Percentiles rank a stretch among this genome's conserved stretches.
Evolutionary conservation across 164 flowering plant species (phyloP).

Genomic region (Hamamelis virginiana): DNA sequence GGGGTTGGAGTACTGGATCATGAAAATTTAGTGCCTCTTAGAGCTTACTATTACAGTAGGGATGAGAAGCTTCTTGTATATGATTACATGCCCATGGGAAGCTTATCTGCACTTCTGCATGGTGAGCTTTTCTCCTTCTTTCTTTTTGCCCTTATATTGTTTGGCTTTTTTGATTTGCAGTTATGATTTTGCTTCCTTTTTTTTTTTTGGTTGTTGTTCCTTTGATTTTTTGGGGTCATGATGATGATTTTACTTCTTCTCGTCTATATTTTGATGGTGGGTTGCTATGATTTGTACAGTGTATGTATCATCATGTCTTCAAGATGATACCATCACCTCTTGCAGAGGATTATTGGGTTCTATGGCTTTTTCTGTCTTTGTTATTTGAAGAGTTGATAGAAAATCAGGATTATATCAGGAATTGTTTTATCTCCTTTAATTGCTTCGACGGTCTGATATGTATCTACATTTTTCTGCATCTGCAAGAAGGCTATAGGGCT

Average conservation of each 20-base stretch:
- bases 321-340: too few relatives aligned
- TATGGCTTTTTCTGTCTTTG: too few relatives aligned
- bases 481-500: too few relatives aligned
- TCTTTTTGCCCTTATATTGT: not conserved
- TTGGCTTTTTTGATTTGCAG: not conserved
- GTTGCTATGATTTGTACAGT: not conserved
- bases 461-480: too few relatives aligned
- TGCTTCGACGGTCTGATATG: too few relatives aligned
- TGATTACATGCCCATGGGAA: constrained; percentile 81
- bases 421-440: too few relatives aligned
- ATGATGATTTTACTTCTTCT: not conserved
- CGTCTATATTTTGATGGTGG: not conserved
- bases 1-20: constrained; percentile 69
- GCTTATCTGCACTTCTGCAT: constrained; percentile 80
- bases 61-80: constrained; percentile 94
- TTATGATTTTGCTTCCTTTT: not conserved
- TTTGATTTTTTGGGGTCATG: not conserved
- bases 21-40: constrained; percentile 71
- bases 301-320: too few relatives aligned
- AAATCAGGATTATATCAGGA: too few relatives aligned
- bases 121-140: constrained; percentile 40
- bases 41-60: constrained; percentile 78
- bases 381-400: too few relatives aligned
- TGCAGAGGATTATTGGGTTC: too few relatives aligned
- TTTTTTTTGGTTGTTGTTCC: too few relatives aligned